A percentile compares a stretch with the other conserved stretches of the same genome.
Evolutionary conservation across 345 rosid genomes (phyloP).

Genomic region (Litchi chinensis): DNA sequence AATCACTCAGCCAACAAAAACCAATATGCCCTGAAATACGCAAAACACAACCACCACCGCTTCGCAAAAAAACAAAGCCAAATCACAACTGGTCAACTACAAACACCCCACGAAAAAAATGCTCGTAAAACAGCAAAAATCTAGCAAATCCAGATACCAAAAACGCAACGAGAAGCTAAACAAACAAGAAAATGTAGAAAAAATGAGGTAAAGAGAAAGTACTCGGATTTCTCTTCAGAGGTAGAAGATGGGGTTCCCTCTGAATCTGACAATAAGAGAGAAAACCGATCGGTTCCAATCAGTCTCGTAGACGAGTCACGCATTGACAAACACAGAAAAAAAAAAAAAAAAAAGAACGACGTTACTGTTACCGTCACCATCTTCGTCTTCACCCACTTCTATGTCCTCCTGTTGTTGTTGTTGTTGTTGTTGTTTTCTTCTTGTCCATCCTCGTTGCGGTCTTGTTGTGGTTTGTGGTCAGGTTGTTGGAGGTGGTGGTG

Average conservation of each 20-base stretch:
- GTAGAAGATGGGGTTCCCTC: constrained; percentile 54
- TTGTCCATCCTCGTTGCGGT: constrained; percentile 29
- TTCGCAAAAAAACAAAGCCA: constrained; percentile 2
- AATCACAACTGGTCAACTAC: constrained; percentile 18
- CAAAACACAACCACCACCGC: constrained; percentile 6
- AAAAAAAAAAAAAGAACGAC: constrained; percentile 5
- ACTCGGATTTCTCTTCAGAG: constrained; percentile 75
- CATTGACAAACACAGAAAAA: constrained; percentile 20
- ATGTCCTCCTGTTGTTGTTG: too few relatives aligned
- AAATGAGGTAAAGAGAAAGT: constrained; percentile 28
- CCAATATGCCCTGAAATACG: constrained; percentile 13
- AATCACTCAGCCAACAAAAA: constrained; percentile 25
- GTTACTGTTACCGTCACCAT: constrained; percentile 33
- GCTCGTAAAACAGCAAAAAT: constrained; percentile 3
- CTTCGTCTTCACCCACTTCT: constrained; percentile 17
- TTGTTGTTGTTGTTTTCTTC: constrained; percentile 29
- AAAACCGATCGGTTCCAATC: constrained; percentile 16
- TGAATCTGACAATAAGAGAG: constrained; percentile 43
- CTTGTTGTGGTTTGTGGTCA: constrained; percentile 21
- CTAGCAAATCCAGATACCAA: constrained; percentile 24
- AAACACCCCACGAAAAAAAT: not conserved
- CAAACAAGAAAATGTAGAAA: constrained; percentile 2
- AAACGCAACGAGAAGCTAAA: constrained; percentile 5
- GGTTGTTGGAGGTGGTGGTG: constrained; percentile 13
- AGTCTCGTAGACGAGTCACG: constrained; percentile 21